Percentiles rank a stretch among this genome's conserved stretches.
These are phyloP conservation scores for Phycomyces nitens DNA, from an alignment of 192 early-diverging fungal genomes.

Conservation along the genomic window DNA sequence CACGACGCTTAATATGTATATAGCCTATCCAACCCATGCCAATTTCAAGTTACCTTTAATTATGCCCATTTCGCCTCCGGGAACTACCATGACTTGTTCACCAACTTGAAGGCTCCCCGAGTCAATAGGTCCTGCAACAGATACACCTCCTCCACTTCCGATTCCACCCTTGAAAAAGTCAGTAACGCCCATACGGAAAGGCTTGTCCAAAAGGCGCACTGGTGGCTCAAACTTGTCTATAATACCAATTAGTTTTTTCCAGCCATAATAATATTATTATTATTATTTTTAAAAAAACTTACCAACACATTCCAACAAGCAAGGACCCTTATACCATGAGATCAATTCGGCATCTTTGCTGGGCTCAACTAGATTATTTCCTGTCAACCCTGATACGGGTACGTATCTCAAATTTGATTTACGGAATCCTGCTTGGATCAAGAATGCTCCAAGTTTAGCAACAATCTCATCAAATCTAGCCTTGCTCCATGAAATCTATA, in stretches of 20 bases:
- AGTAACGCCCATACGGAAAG: conserved; percentile 80
- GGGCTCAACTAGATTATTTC: conserved; percentile 72
- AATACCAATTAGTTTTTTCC: conserved; percentile 7
- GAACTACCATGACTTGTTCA: conserved; percentile 77
- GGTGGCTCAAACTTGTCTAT: conserved; percentile 78
- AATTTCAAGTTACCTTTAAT: conserved; percentile 61
- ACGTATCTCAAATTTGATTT: conserved; percentile 73
- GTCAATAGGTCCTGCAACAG: conserved; percentile 84
- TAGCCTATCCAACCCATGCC: neutral
- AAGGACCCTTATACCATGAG: conserved; percentile 79
- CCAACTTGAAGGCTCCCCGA: conserved; percentile 86
- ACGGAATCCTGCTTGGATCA: conserved; percentile 78
- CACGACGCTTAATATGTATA: neutral
- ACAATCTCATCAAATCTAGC: conserved; percentile 75
- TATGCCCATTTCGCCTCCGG: conserved; percentile 68
- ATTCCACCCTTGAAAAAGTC: conserved; percentile 91
- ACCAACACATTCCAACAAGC: conserved; percentile 73
- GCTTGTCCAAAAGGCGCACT: conserved; percentile 67
- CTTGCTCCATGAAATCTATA: conserved; percentile 75
- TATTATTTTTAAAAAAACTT: neutral
- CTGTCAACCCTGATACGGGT: conserved; percentile 90
- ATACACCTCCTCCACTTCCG: conserved; percentile 67
- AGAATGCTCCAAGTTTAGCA: conserved; percentile 62
- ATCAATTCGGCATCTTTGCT: conserved; percentile 41
- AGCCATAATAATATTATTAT: neutral